Percentiles rank a stretch among this genome's conserved stretches.
These are phyloP conservation scores for Camelina sativa DNA, from an alignment of 345 rosid species.

Conservation along the genomic window DNA sequence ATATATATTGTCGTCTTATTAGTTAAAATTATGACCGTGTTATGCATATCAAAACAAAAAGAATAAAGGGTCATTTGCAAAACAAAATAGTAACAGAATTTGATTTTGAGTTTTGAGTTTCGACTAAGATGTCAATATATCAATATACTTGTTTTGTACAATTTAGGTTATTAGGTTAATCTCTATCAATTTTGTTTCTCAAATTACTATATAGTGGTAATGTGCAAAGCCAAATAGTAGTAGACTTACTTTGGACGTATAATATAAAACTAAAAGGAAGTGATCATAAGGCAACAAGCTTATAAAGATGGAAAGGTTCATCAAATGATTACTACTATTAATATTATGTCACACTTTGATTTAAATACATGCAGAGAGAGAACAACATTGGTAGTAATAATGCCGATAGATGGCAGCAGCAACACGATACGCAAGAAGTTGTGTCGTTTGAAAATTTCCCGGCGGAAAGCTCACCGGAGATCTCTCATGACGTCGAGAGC, in stretches of 20 bases:
- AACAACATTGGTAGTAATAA: conserved; percentile 27
- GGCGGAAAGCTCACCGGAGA: conserved; percentile 81
- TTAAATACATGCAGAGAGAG: conserved; percentile 29
- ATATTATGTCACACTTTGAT: conserved; percentile 12
- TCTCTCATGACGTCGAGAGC: conserved; percentile 65
- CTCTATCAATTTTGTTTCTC: not conserved
- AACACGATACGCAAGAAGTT: conserved; percentile 71
- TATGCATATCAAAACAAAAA: not conserved
- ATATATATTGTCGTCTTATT: not conserved
- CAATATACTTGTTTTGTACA: not conserved
- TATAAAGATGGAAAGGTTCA: conserved; percentile 11
- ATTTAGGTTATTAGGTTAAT: not conserved
- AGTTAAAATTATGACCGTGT: not conserved
- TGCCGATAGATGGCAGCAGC: conserved; percentile 53
- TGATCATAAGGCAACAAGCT: not conserved
- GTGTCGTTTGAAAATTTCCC: conserved; percentile 88
- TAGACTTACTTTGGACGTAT: not conserved
- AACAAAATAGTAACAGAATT: not conserved
- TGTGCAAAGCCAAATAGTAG: conserved; percentile 2
- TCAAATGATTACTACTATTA: not conserved
- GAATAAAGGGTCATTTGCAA: too few species aligned
- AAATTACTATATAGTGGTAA: not conserved
- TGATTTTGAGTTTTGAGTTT: not conserved
- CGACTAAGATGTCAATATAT: not conserved
- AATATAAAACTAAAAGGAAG: not conserved